Base-by-base conservation (phyloP, 169 alveolate species). In the Plasmodium inui region DNA sequence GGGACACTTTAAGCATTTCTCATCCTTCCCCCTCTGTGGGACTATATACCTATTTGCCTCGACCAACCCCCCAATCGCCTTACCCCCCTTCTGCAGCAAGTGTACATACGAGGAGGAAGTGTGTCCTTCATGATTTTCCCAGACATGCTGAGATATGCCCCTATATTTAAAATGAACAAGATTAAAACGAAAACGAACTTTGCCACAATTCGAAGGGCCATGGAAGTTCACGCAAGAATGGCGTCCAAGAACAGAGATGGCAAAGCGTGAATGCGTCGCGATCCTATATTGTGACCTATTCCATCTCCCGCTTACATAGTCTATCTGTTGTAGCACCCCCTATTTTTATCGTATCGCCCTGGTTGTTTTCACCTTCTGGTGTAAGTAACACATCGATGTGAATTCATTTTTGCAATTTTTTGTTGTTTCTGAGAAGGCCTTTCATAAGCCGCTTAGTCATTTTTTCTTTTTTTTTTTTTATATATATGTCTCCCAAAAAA, bases 111-210 rank as follows among this genome's bases (percentile, higher is more conserved):
- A 96, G 99, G 99, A 74, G 97, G 98, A 34, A 98, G 98, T 95
- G 98, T 99, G 57, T 98, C 99, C 83, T 98, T 99, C 95, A 97
- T 98, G 92, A 98, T 99, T 22, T 98, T 99, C 93, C 99, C 99
- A 9, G 99, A 99, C 94, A 99, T 99, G 99, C 97, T 99, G 14
- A 98, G 99, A 93, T 99, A 99, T 95, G 99, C 99, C 3, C 99
- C 99, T 9, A 99, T 99, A 99, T 99, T 99, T 96, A 99, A 98
- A 95, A 46, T 93, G 50, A 97, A 95, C 88, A 95, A 93, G 84
- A 76, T 97, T 17, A 96, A 96, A 82, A 85, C 96, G n/a, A 93
- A 96, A 92, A 94, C 96, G 72, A 92, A 92, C 73, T 90, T 95
- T 73, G 93, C 97, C 70, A 97, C 98, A 5, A 95, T 96, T 30